phyloP scores from a whole-genome alignment of 2,329 filamentous ascomycete genomes.

The Claviceps sp. region DNA sequence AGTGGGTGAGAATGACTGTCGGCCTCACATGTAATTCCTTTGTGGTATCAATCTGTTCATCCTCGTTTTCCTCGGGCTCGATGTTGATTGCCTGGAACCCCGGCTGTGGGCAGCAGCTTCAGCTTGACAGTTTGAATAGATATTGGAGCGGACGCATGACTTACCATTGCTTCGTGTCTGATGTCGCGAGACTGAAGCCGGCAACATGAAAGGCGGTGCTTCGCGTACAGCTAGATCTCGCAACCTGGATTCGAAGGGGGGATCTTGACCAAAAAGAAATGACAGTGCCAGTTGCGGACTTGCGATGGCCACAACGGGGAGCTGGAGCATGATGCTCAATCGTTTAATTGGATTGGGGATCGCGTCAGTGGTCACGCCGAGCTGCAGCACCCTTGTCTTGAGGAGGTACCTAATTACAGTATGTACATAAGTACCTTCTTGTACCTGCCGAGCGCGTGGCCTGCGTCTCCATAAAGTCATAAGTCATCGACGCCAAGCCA shows the following conservation, averaged over 20 bases:
- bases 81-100: constrained; percentile 84
- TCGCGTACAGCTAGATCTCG: background rate
- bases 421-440: too few relatives aligned
- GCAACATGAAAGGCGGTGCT: background rate
- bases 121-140: background rate
- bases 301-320: background rate
- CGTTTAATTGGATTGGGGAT: background rate
- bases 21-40: constrained; percentile 66
- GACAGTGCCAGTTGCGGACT: background rate
- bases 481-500: background rate
- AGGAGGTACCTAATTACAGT: too few relatives aligned
- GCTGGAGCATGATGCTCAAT: background rate
- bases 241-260: background rate
- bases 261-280: background rate
- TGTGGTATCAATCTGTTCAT: constrained; percentile 88
- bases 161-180: background rate
- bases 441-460: background rate
- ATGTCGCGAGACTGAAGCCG: background rate
- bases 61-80: constrained; percentile 78
- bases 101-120: constrained; percentile 26
- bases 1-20: background rate
- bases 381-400: background rate
- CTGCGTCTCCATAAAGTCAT: background rate
- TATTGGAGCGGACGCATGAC: background rate
- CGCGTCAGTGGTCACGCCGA: background rate